Percentiles rank a stretch among this genome's conserved stretches.
Evolutionary conservation across 345 rosid species (phyloP).

Genomic region (Psidium guajava): DNA sequence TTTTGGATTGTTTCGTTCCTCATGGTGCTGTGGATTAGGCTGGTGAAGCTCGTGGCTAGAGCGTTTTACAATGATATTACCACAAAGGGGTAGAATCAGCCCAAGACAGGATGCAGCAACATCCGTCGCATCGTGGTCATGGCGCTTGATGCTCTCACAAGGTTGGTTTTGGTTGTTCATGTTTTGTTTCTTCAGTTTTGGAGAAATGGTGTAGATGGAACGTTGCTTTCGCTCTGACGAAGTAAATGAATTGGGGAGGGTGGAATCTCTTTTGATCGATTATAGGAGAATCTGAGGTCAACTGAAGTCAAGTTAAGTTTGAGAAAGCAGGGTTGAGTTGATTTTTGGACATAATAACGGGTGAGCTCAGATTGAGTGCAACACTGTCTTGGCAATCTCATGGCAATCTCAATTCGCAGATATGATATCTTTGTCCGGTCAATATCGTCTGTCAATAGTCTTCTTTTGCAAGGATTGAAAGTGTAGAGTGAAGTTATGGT

Average conservation of each 20-base stretch:
- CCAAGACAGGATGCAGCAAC: slow-evolving; percentile 42
- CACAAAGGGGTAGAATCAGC: slow-evolving; percentile 62
- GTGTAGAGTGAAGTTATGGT: not conserved
- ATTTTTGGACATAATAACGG: not conserved
- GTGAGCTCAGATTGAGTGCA: not conserved
- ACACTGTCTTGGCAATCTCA: not conserved
- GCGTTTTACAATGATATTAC: slow-evolving; percentile 72
- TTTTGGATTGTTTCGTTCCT: not conserved
- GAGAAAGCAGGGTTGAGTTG: not conserved
- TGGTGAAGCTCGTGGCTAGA: slow-evolving; percentile 67
- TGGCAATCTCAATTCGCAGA: not conserved
- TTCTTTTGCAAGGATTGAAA: not conserved
- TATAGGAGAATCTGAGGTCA: not conserved
- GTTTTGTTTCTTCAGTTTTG: not conserved
- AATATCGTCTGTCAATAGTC: not conserved
- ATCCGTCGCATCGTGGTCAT: slow-evolving; percentile 25
- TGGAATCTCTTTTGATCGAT: not conserved
- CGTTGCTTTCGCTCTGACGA: not conserved
- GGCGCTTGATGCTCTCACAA: slow-evolving; percentile 69
- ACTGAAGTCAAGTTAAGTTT: not conserved
- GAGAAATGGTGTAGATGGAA: not conserved
- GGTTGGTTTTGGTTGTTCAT: slow-evolving; percentile 16
- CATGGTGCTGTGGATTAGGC: slow-evolving; percentile 16
- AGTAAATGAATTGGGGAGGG: not conserved
- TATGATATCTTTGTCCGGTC: no score